A percentile compares a stretch with the other conserved stretches of the same genome.
Evolutionary conservation across 108 stramenopile species (phyloP).

Genomic region (Mediolabrus comicus): DNA sequence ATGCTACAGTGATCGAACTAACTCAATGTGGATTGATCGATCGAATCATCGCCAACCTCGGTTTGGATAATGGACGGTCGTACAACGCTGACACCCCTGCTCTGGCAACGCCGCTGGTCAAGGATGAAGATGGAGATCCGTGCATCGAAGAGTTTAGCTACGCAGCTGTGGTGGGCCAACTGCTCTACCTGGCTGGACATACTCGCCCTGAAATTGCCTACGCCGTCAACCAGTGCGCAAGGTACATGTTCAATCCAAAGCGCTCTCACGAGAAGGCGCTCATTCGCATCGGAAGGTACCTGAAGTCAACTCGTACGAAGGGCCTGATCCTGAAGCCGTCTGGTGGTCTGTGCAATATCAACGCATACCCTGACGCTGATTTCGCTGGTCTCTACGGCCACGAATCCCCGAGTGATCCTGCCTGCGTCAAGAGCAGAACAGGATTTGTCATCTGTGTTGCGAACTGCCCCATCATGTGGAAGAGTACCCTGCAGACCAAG

Average conservation of each 20-base stretch:
- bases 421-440: constrained; percentile 43
- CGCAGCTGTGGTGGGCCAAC: constrained; percentile 26
- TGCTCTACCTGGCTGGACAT: constrained; percentile 31
- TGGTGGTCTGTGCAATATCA: constrained; percentile 16
- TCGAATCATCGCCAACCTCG: constrained; percentile 51
- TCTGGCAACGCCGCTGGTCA: neutral
- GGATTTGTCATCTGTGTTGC: constrained; percentile 42
- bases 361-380: constrained; percentile 50
- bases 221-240: constrained; percentile 34
- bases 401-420: constrained; percentile 40
- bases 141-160: constrained; percentile 1
- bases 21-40: constrained; percentile 51
- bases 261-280: constrained; percentile 38
- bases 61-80: neutral
- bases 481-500: constrained; percentile 45
- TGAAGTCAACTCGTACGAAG: constrained; percentile 23
- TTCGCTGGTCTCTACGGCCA: constrained; percentile 47
- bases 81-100: neutral
- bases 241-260: constrained; percentile 40
- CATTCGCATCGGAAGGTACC: constrained; percentile 34
- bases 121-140: constrained; percentile 12
- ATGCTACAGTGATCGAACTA: neutral
- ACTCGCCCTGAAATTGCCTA: constrained; percentile 40
- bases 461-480: constrained; percentile 50
- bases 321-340: constrained; percentile 35